Evolutionary conservation across 345 rosid species (phyloP), one percentile per base, ranked within the genome.

Genomic region (Kernera saxatilis): DNA sequence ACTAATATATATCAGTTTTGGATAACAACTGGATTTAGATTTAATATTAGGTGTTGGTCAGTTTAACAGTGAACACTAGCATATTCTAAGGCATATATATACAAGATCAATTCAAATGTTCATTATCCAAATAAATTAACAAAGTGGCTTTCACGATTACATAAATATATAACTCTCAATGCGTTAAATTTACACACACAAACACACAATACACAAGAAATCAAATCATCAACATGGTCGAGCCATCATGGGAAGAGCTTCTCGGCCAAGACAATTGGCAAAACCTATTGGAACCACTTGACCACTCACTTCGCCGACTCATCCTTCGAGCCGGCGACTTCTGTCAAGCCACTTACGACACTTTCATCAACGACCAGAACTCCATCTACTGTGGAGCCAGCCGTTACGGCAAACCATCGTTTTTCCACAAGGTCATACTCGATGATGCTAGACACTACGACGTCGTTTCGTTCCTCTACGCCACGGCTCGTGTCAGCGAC

Each of bases 311-410:
- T 80, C 86, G 93, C 15, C 29, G 63, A 5, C 90, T 87, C 63
- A 63, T 92, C 74, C 87, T 90, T 78, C 91, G 96, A 48, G 79
- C 87, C 62, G 98, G 93, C 21, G 89, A 92, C 82, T 85, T 92
- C 76, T 82, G 88, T 69, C 96, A 92, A 81, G 98, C 85, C 65
- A 92, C 98, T 32, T 90, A 92, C 35, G 98, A 92, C 71, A 76
- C 93, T 70, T 92, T 92, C 88, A 84, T 83, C 88, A 90, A 88
- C 72, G 95, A 90, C 81, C 75, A 73, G 14, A 83, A 83, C 85
- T 90, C 95, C 75, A 80, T 68, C 67, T 92, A 82, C 81, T 88
- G 95, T 63, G 98, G 98, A 50, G 76, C 83, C 33, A 81, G 88
- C 84, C 90, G 98, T 36, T 92, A 88, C 35, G 98, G 95, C 36